phyloP scores from a whole-genome alignment of 2,329 filamentous ascomycete species.

The Calonectria honghensis region DNA sequence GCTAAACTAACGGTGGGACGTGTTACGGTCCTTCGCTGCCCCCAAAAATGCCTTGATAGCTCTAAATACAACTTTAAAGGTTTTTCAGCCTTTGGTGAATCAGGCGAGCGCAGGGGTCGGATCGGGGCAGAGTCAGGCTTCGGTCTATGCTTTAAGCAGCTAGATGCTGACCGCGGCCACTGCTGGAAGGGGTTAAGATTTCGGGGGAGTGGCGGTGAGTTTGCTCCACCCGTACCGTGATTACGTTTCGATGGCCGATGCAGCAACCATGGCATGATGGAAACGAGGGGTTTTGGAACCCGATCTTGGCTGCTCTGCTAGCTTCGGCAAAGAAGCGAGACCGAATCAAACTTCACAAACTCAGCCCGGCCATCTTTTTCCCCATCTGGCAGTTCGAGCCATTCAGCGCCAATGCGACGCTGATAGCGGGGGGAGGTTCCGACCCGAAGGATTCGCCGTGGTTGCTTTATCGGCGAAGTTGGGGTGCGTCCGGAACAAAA shows the following conservation, averaged over 20 bases:
- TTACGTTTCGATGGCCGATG: constrained; percentile 1
- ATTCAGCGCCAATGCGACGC: neutral
- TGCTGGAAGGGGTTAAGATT: neutral
- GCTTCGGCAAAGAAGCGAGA: neutral
- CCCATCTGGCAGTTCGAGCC: neutral
- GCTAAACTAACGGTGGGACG: neutral
- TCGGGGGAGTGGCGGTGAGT: neutral
- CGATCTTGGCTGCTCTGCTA: neutral
- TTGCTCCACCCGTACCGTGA: neutral
- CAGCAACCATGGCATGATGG: neutral
- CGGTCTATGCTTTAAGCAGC: neutral
- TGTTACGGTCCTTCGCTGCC: neutral
- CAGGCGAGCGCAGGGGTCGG: neutral
- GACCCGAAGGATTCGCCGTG: neutral
- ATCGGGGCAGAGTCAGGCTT: neutral
- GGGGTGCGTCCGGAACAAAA: neutral
- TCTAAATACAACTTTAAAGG: constrained; percentile 7
- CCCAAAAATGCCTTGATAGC: neutral
- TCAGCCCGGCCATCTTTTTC: neutral
- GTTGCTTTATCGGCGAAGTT: neutral
- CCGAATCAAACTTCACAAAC: neutral
- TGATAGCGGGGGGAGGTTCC: too few species aligned
- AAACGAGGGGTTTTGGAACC: neutral
- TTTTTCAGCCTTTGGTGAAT: neutral
- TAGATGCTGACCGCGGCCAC: neutral